These are phyloP conservation scores for Globisporangium okanoganense DNA, from an alignment of 352 stramenopile species.

Conservation along the genomic window DNA sequence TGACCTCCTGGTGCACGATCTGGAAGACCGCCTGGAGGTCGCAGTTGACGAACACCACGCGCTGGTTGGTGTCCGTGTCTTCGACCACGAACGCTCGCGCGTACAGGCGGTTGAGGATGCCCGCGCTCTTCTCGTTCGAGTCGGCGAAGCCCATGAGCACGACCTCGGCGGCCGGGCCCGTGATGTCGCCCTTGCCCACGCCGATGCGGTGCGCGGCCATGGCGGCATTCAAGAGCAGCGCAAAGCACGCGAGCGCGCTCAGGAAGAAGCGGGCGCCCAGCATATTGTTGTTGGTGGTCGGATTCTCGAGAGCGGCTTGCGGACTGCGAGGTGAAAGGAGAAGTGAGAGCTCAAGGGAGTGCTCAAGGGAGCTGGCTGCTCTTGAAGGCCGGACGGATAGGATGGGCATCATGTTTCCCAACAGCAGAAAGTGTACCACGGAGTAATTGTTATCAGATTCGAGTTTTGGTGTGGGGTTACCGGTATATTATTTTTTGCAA, in stretches of 20 bases:
- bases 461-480: too few relatives aligned
- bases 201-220: conserved; percentile 40
- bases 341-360: background rate
- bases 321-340: conserved; percentile 6
- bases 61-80: conserved; percentile 26
- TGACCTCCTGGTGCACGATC: conserved; percentile 49
- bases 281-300: too few relatives aligned
- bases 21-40: conserved; percentile 45
- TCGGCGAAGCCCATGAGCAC: conserved; percentile 69
- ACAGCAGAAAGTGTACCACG: too few relatives aligned
- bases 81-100: conserved; percentile 62
- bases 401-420: too few relatives aligned
- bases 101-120: conserved; percentile 62
- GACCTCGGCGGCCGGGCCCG: conserved; percentile 47
- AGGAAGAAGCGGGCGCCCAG: conserved; percentile 8
- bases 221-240: conserved; percentile 5
- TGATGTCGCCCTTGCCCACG: conserved; percentile 60
- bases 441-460: too few relatives aligned
- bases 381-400: too few relatives aligned
- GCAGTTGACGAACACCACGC: conserved; percentile 48
- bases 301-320: background rate
- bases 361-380: too few relatives aligned
- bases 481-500: too few relatives aligned
- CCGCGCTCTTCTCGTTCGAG: conserved; percentile 32
- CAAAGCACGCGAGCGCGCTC: conserved; percentile 4